phyloP scores from a whole-genome alignment of 31 red algal genomes.

The Porphyra umbilicalis region DNA sequence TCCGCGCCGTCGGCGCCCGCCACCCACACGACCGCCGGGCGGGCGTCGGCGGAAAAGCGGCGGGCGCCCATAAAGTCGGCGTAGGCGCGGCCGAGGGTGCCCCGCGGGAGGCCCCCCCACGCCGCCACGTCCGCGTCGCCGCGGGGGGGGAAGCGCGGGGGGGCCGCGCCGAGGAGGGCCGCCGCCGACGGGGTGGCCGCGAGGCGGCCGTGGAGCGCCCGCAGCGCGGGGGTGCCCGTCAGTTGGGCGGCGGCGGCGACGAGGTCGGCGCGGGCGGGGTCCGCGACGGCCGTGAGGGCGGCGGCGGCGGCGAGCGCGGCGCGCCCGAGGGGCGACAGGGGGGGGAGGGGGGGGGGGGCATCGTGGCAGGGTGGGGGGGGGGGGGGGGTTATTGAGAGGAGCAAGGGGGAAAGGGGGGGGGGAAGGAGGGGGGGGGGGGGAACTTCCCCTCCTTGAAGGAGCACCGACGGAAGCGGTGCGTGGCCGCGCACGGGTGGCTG shows the following conservation, averaged over 20 bases:
- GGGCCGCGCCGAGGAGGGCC: conserved; percentile 20
- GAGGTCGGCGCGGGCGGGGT: conserved; percentile 65
- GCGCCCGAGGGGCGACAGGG: conserved; percentile 37
- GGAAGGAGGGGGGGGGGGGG: no score
- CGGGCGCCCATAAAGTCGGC: conserved; percentile 43
- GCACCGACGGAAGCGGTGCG: no score
- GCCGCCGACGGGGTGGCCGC: conserved; percentile 12
- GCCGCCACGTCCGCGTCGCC: conserved; percentile 5
- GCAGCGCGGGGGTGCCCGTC: conserved; percentile 23
- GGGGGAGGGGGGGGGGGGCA: not conserved
- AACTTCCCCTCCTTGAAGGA: no score
- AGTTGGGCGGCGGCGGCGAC: conserved; percentile 61
- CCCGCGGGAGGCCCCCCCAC: conserved; percentile 3
- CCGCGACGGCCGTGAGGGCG: conserved; percentile 21
- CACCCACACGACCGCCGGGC: conserved; percentile 43
- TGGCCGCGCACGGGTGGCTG: no score
- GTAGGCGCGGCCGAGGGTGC: conserved; percentile 67
- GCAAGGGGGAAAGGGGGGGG: no score
- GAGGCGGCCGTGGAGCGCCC: conserved; percentile 22
- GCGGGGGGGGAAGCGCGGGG: conserved; percentile 38
- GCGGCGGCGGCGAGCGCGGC: conserved; percentile 28
- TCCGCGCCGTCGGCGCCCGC: conserved; percentile 11
- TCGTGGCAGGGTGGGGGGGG: no score
- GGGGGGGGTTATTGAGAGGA: no score
- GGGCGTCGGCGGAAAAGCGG: conserved; percentile 33